phyloP scores from a whole-genome alignment of 495 filamentous ascomycete species.

The Entonaema liquescens region DNA sequence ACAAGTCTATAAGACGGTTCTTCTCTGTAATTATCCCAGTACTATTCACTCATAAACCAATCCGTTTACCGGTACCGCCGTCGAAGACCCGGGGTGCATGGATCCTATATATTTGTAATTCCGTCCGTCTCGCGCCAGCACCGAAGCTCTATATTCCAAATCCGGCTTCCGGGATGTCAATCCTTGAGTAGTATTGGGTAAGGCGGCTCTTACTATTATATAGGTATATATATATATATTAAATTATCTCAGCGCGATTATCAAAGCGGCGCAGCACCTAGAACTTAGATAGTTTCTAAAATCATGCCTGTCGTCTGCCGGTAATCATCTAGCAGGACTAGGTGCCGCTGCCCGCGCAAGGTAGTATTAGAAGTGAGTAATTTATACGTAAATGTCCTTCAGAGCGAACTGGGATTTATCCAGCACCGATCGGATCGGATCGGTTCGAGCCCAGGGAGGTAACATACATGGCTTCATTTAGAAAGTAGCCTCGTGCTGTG shows the following conservation, averaged over 20 bases:
- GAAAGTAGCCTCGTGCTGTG: constrained; percentile 25
- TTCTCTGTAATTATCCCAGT: background rate
- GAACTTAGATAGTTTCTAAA: background rate
- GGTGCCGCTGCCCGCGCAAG: background rate
- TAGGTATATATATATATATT: background rate
- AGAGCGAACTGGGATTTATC: background rate
- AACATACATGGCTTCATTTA: background rate
- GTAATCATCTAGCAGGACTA: background rate
- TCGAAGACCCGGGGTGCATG: background rate
- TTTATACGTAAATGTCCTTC: background rate
- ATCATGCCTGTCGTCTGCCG: background rate
- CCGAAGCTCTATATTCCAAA: background rate
- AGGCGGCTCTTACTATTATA: background rate
- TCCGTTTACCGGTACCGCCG: background rate
- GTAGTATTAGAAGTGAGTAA: background rate
- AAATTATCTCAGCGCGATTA: background rate
- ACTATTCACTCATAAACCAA: background rate
- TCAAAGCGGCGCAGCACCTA: background rate
- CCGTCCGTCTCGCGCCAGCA: background rate
- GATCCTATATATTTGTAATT: background rate
- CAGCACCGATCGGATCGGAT: background rate
- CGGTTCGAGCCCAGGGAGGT: background rate
- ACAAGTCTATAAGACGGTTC: background rate
- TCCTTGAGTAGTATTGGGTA: background rate
- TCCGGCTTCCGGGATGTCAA: background rate